phyloP scores from a whole-genome alignment of 164 flowering plant species.

The Vitis rupestris region DNA sequence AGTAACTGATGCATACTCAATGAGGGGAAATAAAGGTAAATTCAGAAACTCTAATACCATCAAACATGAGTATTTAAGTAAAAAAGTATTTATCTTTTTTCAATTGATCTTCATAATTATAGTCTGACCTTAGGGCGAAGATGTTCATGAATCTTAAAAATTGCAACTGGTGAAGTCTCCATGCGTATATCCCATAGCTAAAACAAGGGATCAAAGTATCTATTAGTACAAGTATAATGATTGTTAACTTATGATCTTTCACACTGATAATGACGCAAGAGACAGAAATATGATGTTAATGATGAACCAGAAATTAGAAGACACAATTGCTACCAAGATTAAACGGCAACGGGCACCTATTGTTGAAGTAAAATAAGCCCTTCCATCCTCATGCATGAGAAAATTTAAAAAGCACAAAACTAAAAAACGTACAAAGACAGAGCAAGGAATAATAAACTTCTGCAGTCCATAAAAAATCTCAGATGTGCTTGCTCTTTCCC shows the following conservation, averaged over 20 bases:
- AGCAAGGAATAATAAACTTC: neutral
- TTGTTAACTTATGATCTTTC: neutral
- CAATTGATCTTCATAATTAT: neutral
- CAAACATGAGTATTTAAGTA: neutral
- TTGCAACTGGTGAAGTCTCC: conserved; percentile 68
- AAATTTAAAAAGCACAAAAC: neutral
- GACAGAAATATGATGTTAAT: neutral
- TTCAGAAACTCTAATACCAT: neutral
- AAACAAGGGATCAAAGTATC: conserved; percentile 14
- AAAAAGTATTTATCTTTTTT: neutral
- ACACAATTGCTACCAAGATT: neutral
- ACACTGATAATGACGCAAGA: neutral
- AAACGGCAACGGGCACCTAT: neutral
- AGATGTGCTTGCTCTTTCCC: neutral
- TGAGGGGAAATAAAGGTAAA: neutral
- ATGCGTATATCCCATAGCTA: conserved; percentile 84
- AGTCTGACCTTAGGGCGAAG: conserved; percentile 65
- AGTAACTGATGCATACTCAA: neutral
- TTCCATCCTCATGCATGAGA: neutral
- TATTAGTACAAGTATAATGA: conserved; percentile 11
- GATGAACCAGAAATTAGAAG: neutral
- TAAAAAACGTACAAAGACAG: too few species aligned
- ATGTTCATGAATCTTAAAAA: conserved; percentile 68
- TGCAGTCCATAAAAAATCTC: neutral
- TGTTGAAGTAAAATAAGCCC: neutral